Evolutionary conservation across 2,329 filamentous ascomycete genomes (phyloP), one percentile per base, ranked within the genome.

Genomic region (Fusarium siculi): DNA sequence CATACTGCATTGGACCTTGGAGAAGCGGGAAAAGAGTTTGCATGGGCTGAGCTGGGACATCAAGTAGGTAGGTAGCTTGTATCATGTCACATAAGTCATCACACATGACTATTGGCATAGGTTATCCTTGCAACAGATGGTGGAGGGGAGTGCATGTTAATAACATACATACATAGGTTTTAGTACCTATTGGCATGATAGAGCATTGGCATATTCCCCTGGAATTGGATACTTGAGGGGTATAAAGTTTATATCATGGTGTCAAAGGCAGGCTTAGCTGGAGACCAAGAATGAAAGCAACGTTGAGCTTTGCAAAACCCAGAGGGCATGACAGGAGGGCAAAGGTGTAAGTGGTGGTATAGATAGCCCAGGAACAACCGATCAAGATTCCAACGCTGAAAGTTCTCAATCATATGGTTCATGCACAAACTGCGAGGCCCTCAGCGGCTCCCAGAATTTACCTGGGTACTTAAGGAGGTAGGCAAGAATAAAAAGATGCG

Each of bases 1-100:
- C 69, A 46, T 34, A 50, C 46, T 64, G 30, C 49, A 68, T 71
- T 25, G 52, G 56, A 32, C 42, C 21, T 53, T 61, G 34, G 44
- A 64, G 34, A 39, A 49, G 32, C 59, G 46, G 52, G 52, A 59
- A 30, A 32, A 39, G 44, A 40, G 30, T 59, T 46, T 63, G 30
- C 19, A 39, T 53, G 32, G 18, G 11, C 47, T 44, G 47, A 46
- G 28, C 40, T 36, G 28, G 62, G 63, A 52, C 50, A 52, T 25
- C 37, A 54, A 25, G 43, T 21, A 9, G n/a, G 18, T 25, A 50
- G n/a, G 43, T 23, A 9, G n/a, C 21, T n/a, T 28, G 16, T 44
- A 28, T 28, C 21, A 23, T 54, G 19, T 54, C 50, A 53, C 34
- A 54, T 54, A 54, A 28, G 34, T 40, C n/a, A 39, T n/a, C 50